These are phyloP conservation scores for Chloridella minuta DNA, from an alignment of 352 stramenopile species.

Conservation along the genomic window DNA sequence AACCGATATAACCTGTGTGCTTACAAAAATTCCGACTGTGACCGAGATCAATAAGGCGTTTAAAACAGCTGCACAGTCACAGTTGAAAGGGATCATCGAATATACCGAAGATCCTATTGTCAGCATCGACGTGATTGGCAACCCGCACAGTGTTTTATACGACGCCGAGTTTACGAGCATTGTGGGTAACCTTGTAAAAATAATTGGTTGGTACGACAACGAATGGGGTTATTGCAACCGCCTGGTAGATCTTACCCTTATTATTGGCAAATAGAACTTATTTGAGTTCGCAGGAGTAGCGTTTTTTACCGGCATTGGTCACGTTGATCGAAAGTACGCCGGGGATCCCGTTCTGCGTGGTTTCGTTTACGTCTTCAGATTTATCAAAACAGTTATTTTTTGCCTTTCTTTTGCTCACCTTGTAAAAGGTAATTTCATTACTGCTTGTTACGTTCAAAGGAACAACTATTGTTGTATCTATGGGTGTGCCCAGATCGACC, in stretches of 20 bases:
- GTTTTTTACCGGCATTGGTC: neutral
- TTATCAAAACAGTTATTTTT: neutral
- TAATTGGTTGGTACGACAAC: conserved; percentile 98
- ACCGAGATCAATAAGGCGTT: conserved; percentile 49
- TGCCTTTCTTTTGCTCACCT: neutral
- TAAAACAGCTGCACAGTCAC: conserved; percentile 42
- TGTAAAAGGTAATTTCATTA: neutral
- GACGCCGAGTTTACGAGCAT: conserved; percentile 23
- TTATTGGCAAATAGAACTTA: conserved; percentile 29
- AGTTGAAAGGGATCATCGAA: conserved; percentile 49
- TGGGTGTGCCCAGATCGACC: neutral
- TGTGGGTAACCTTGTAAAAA: conserved; percentile 35
- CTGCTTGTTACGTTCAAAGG: neutral
- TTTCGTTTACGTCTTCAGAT: too few relatives aligned
- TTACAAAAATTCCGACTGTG: conserved; percentile 45
- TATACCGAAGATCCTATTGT: conserved; percentile 60
- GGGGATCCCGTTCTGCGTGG: too few relatives aligned
- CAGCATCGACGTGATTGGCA: conserved; percentile 46
- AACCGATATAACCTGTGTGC: conserved; percentile 48
- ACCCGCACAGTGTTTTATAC: conserved; percentile 53
- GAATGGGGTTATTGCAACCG: conserved; percentile 89
- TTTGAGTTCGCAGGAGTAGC: neutral
- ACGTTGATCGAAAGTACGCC: neutral
- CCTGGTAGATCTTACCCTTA: conserved; percentile 75
- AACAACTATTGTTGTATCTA: neutral